phyloP scores from a whole-genome alignment of 371 early-diverging fungal genomes.

The Gilbertella persicaria region DNA sequence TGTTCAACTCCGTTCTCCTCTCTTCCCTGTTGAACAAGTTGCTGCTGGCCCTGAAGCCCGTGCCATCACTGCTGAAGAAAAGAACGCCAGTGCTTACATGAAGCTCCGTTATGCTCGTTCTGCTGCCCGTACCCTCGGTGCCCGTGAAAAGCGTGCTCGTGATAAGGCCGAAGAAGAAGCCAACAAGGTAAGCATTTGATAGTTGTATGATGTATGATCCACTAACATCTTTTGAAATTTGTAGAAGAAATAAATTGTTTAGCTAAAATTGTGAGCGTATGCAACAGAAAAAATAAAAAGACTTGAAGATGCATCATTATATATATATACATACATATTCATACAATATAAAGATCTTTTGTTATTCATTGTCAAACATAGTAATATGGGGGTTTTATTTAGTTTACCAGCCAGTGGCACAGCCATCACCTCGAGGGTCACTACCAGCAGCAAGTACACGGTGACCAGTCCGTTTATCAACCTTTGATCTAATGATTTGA shows the following conservation, averaged over 20 bases:
- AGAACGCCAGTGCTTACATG: slow-evolving; percentile 78
- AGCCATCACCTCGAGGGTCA: slow-evolving; percentile 75
- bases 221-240: slow-evolving; percentile 6
- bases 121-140: slow-evolving; percentile 80
- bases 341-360: not conserved
- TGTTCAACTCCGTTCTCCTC: slow-evolving; percentile 70
- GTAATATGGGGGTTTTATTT: not conserved
- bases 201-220: not conserved
- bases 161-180: slow-evolving; percentile 86
- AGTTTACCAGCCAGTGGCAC: slow-evolving; percentile 55
- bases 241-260: slow-evolving; percentile 42
- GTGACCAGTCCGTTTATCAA: slow-evolving; percentile 43
- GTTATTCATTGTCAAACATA: not conserved
- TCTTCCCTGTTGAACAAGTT: slow-evolving; percentile 77
- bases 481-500: slow-evolving; percentile 56
- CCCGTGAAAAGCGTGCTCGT: slow-evolving; percentile 80
- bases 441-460: slow-evolving; percentile 65
- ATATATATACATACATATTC: slow-evolving; percentile 3
- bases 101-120: slow-evolving; percentile 90
- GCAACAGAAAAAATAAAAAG: slow-evolving; percentile 15
- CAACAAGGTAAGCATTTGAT: slow-evolving; percentile 56
- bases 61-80: slow-evolving; percentile 84
- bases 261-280: slow-evolving; percentile 4
- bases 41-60: slow-evolving; percentile 73
- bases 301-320: slow-evolving; percentile 17